phyloP scores from a whole-genome alignment of 495 filamentous ascomycete species.

The Echria macrotheca region DNA sequence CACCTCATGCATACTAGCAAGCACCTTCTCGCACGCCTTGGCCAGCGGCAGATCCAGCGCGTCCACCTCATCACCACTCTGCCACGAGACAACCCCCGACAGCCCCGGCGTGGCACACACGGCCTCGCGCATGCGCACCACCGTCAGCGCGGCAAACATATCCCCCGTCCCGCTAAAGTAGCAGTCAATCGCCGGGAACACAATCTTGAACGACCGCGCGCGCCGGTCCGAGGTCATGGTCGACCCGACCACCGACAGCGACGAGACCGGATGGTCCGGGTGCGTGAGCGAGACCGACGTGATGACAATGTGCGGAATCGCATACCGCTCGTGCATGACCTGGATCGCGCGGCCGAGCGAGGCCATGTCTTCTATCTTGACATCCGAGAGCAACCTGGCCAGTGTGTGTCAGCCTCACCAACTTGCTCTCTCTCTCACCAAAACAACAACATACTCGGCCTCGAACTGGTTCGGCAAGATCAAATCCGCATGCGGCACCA shows the following conservation, averaged over 20 bases:
- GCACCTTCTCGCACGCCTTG: constrained; percentile 72
- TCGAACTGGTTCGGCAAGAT: constrained; percentile 97
- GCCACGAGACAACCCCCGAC: constrained; percentile 53
- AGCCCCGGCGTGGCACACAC: constrained; percentile 32
- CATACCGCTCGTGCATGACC: constrained; percentile 68
- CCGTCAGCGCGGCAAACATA: constrained; percentile 91
- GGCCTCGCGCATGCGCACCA: constrained; percentile 85
- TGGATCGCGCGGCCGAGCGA: constrained; percentile 68
- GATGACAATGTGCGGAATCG: constrained; percentile 84
- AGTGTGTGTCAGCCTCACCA: background rate
- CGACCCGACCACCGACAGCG: constrained; percentile 73
- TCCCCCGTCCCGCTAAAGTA: constrained; percentile 96
- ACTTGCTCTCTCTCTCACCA: too few relatives aligned
- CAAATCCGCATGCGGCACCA: constrained; percentile 76
- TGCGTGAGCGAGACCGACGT: constrained; percentile 63
- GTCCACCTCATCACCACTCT: constrained; percentile 60
- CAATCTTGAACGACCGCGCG: constrained; percentile 75
- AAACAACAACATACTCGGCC: constrained; percentile 62
- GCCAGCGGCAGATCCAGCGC: constrained; percentile 73
- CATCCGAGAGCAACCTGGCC: constrained; percentile 73
- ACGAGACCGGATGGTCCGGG: constrained; percentile 36
- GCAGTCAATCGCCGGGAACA: constrained; percentile 79
- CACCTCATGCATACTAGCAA: constrained; percentile 90
- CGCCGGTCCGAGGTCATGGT: constrained; percentile 56
- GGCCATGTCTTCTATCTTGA: constrained; percentile 70